phyloP scores from a whole-genome alignment of 768 basidiomycete genomes.

The Epithele typhae region DNA sequence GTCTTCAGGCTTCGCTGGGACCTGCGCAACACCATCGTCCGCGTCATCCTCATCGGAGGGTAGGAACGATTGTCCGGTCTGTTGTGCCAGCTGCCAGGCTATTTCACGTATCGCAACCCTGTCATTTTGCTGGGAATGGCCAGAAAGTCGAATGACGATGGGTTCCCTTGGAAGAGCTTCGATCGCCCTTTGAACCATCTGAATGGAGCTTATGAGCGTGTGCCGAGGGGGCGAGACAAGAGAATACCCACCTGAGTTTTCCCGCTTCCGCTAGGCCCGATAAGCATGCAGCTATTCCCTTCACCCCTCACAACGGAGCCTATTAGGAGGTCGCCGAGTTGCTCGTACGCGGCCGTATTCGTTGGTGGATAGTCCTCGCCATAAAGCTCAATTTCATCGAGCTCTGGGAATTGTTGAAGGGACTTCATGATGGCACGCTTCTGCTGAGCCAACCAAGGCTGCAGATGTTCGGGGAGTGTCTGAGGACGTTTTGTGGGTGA shows the following conservation, averaged over 20 bases:
- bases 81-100: slow-evolving; percentile 73
- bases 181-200: slow-evolving; percentile 65
- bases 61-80: slow-evolving; percentile 63
- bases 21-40: slow-evolving; percentile 31
- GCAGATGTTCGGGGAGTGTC: slow-evolving; percentile 38
- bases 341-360: slow-evolving; percentile 49
- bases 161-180: slow-evolving; percentile 42
- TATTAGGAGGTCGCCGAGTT: slow-evolving; percentile 58
- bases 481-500: too few species aligned
- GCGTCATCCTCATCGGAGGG: slow-evolving; percentile 34
- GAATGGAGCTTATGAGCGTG: too few species aligned
- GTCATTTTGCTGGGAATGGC: slow-evolving; percentile 82
- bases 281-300: slow-evolving; percentile 88
- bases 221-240: neutral
- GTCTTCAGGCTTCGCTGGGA: slow-evolving; percentile 7
- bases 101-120: slow-evolving; percentile 90
- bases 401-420: slow-evolving; percentile 31
- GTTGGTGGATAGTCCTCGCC: slow-evolving; percentile 36
- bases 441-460: slow-evolving; percentile 47
- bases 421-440: slow-evolving; percentile 51
- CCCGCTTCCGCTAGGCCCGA: slow-evolving; percentile 83
- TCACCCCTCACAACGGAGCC: slow-evolving; percentile 80
- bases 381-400: slow-evolving; percentile 24
- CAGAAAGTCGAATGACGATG: slow-evolving; percentile 79
- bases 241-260: slow-evolving; percentile 66